phyloP scores from a whole-genome alignment of 2,329 filamentous ascomycete species.

The Claviceps maximensis region DNA sequence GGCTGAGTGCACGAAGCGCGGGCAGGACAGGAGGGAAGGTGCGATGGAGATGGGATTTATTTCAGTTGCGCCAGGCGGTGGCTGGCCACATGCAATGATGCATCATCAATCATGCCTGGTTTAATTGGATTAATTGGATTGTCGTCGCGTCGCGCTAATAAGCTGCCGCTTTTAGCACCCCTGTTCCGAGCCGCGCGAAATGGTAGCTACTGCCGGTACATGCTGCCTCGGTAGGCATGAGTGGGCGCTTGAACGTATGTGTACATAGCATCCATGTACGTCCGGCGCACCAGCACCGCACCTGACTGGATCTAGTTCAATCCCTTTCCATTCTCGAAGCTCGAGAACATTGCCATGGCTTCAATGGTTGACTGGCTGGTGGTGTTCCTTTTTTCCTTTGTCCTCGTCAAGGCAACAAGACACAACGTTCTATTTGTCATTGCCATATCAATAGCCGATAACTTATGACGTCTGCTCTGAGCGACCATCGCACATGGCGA shows the following conservation, averaged over 20 bases:
- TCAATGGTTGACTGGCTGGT: background rate
- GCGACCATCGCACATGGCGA: no score
- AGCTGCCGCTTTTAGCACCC: background rate
- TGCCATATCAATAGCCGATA: no score
- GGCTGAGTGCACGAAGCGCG: background rate
- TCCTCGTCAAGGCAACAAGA: background rate
- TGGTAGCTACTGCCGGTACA: no score
- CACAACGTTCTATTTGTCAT: no score
- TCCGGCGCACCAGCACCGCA: background rate
- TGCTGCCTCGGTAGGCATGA: background rate
- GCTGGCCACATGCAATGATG: background rate
- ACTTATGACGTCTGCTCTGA: no score
- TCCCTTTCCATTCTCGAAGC: background rate
- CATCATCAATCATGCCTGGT: background rate
- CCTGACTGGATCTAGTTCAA: background rate
- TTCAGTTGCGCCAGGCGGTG: no score
- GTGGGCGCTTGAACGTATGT: no score
- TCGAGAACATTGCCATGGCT: background rate
- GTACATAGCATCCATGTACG: no score
- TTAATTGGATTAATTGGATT: background rate
- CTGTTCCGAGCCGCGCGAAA: background rate
- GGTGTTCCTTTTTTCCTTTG: background rate
- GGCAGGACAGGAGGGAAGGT: no score
- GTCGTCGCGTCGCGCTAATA: background rate
- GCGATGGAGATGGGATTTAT: background rate